phyloP scores from a whole-genome alignment of 2,329 filamentous ascomycete genomes.

The Alternaria longipes region DNA sequence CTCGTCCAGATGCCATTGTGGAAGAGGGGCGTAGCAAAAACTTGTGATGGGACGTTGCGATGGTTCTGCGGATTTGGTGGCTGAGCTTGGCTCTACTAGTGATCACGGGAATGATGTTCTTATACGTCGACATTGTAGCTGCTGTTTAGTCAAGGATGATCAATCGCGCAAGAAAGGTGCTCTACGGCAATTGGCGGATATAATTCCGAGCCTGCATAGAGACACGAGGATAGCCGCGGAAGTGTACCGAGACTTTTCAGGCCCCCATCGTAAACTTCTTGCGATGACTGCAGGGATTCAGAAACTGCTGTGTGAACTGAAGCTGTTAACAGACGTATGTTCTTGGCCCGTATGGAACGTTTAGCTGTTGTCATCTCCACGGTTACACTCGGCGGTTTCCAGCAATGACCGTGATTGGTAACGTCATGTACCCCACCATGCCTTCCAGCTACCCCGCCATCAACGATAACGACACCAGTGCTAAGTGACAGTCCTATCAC shows the following conservation, averaged over 20 bases:
- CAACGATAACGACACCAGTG: constrained; percentile 15
- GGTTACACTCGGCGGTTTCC: constrained; percentile 17
- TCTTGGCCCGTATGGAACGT: not conserved
- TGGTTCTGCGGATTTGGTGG: not conserved
- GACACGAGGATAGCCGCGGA: constrained; percentile 17
- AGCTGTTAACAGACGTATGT: not conserved
- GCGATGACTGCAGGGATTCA: not conserved
- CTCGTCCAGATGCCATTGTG: constrained; percentile 42
- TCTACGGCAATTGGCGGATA: constrained; percentile 29
- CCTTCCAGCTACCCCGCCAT: constrained; percentile 36
- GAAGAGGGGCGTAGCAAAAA: not conserved
- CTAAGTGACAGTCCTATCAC: constrained; percentile 1
- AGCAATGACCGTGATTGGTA: constrained; percentile 6
- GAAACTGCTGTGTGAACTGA: not conserved
- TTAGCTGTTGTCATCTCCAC: not conserved
- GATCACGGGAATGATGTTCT: constrained; percentile 1
- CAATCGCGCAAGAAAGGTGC: constrained; percentile 10
- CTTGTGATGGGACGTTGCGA: not conserved
- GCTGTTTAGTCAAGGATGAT: constrained; percentile 8
- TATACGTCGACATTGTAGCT: constrained; percentile 3
- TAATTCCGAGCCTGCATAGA: constrained; percentile 23
- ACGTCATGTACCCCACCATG: constrained; percentile 33
- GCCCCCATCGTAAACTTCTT: not conserved
- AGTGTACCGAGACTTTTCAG: constrained; percentile 5
- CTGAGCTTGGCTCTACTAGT: not conserved